phyloP scores from a whole-genome alignment of 1,139 yeast species.

The Saccharomyces uvarum region DNA sequence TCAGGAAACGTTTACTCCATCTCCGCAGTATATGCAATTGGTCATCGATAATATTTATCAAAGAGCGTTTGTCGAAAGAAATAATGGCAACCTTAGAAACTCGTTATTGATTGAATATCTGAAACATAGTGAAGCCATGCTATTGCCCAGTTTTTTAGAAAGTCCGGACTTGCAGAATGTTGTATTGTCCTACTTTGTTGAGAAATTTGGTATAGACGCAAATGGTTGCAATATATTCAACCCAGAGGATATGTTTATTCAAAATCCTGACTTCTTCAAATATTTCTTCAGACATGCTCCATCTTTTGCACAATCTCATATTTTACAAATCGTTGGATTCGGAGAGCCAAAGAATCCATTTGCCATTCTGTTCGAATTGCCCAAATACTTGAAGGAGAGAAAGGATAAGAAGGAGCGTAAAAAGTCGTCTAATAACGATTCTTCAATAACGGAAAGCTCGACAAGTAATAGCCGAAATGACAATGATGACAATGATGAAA shows the following conservation, averaged over 20 bases:
- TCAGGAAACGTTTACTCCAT: constrained; percentile 75
- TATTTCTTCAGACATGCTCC: constrained; percentile 74
- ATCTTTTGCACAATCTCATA: constrained; percentile 65
- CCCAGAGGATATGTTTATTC: constrained; percentile 41
- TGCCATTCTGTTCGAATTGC: constrained; percentile 61
- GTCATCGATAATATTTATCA: constrained; percentile 75
- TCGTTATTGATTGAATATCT: constrained; percentile 31
- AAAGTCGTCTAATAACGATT: constrained; percentile 34
- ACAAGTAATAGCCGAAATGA: constrained; percentile 2
- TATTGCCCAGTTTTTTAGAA: constrained; percentile 39
- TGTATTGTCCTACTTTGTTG: constrained; percentile 60
- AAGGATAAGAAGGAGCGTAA: constrained; percentile 64
- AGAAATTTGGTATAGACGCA: constrained; percentile 57
- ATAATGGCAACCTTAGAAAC: constrained; percentile 25
- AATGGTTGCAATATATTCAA: constrained; percentile 58
- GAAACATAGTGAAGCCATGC: constrained; percentile 33
- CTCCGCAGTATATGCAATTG: constrained; percentile 64
- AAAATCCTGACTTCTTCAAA: constrained; percentile 47
- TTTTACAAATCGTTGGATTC: constrained; percentile 65
- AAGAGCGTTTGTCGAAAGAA: constrained; percentile 44
- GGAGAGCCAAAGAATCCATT: constrained; percentile 71
- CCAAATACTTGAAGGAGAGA: constrained; percentile 63
- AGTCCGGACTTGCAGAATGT: constrained; percentile 50
- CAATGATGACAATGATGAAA: constrained; percentile 7
- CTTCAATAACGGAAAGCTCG: neutral